Conservation (phyloP, 1,284 basidiomycete species). For the Athelia sp. region DNA sequence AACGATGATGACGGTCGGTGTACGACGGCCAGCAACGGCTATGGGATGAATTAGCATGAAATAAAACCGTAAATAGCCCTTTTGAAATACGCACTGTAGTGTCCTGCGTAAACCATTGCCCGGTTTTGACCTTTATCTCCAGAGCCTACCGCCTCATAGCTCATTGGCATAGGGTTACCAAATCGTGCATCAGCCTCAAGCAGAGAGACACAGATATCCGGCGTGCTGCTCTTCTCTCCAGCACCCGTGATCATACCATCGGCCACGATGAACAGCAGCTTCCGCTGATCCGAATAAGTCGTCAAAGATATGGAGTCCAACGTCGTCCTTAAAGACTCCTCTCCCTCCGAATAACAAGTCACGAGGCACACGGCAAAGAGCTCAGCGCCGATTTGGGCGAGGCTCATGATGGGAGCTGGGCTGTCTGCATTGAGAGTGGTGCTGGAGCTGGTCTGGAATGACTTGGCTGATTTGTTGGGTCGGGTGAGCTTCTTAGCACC, state of each 20-base stretch:
- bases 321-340: slow-evolving; percentile 87
- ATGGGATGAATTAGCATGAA: slow-evolving; percentile 3
- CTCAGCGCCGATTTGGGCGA: slow-evolving; percentile 89
- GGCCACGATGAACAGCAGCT: slow-evolving; percentile 92
- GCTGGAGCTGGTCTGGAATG: slow-evolving; percentile 44
- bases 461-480: slow-evolving; percentile 36
- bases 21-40: slow-evolving; percentile 82
- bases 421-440: slow-evolving; percentile 45
- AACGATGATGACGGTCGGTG: slow-evolving; percentile 93
- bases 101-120: slow-evolving; percentile 98
- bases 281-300: slow-evolving; percentile 87
- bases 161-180: slow-evolving; percentile 95
- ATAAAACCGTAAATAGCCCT: slow-evolving; percentile 2
- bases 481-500: slow-evolving; percentile 45
- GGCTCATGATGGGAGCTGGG: slow-evolving; percentile 64
- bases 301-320: slow-evolving; percentile 91
- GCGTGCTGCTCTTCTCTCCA: slow-evolving; percentile 92
- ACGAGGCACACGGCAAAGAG: slow-evolving; percentile 94
- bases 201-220: slow-evolving; percentile 92
- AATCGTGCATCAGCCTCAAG: slow-evolving; percentile 94
- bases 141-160: slow-evolving; percentile 85
- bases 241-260: slow-evolving; percentile 99
- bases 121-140: slow-evolving; percentile 90
- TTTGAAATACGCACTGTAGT: slow-evolving; percentile 79
- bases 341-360: slow-evolving; percentile 97